phyloP scores from a whole-genome alignment of 768 basidiomycete genomes.

The Cystofilobasidium capitatum region DNA sequence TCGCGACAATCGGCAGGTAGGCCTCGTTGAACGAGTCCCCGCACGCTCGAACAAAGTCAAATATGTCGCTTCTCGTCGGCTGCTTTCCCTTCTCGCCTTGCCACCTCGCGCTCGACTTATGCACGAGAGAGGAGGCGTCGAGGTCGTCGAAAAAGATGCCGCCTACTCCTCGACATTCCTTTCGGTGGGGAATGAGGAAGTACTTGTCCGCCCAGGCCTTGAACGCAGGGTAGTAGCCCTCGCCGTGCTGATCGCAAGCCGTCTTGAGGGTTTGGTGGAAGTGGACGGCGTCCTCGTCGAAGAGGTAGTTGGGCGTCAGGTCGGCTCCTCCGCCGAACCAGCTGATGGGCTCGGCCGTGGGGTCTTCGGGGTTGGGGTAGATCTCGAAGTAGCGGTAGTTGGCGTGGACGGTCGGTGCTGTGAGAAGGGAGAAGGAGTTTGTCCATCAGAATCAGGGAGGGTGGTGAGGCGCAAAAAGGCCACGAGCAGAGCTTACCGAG shows the following conservation, averaged over 20 bases:
- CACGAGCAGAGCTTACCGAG: constrained; percentile 46
- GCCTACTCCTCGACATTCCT: constrained; percentile 78
- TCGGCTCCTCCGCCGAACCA: constrained; percentile 98
- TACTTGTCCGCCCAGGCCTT: constrained; percentile 98
- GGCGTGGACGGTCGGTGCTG: constrained; percentile 71
- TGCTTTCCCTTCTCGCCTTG: constrained; percentile 34
- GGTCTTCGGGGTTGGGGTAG: constrained; percentile 26
- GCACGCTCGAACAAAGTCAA: constrained; percentile 59
- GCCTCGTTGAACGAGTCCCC: constrained; percentile 79
- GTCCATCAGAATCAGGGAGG: too few relatives aligned
- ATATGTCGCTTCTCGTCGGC: constrained; percentile 57
- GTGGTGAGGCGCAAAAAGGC: not conserved
- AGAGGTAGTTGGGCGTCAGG: constrained; percentile 86
- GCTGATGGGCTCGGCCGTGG: constrained; percentile 56
- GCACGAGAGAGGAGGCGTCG: constrained; percentile 45
- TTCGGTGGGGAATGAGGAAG: constrained; percentile 81
- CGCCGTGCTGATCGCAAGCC: constrained; percentile 65
- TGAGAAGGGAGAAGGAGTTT: not conserved
- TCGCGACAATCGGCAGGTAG: constrained; percentile 73
- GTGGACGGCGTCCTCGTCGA: constrained; percentile 71
- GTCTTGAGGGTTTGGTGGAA: constrained; percentile 71
- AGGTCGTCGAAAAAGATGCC: constrained; percentile 97
- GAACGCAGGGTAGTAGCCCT: constrained; percentile 61
- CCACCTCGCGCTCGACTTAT: constrained; percentile 31
- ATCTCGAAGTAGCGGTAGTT: constrained; percentile 95